Base-by-base conservation (phyloP, 2,329 filamentous ascomycete species). In the Cercospora zeae-maydis region DNA sequence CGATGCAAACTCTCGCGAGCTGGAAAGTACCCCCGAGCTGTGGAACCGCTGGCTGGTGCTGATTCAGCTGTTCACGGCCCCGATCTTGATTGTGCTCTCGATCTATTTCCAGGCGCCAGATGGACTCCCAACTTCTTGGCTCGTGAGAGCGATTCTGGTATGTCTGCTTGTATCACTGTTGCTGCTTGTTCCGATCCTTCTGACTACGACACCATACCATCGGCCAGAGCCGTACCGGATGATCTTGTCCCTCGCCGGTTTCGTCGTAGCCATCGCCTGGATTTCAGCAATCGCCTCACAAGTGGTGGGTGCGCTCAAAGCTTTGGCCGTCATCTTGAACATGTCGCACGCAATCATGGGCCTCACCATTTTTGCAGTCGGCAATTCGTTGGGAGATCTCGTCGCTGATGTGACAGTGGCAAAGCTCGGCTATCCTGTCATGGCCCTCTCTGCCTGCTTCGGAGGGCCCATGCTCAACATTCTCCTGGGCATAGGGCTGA, bases 401-500 rank as follows among this genome's bases (percentile, higher is more conserved):
- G 92, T 99, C 9, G 93, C 95, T 14, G 90, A 99, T 74, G 90
- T 98, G 59, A 99, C 95, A 0, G 90, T 99, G 37, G 95, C 95
- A 3, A 86, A 91, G 34, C 85, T 99, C 2, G 95, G 95, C 2
- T 97, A 93, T 76, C 95, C 95, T 0, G 92, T 99, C 66, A 99
- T 99, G 95, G 95, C 95, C 0, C 79, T 89, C 42, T 93, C 91
- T 34, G 95, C 95, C 4, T 99, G 95, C 75, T 97, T 99, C 75
- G 95, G 95, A n/a, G 96, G 95, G 0, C 95, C 95, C 0, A 93
- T 99, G 92, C 84, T 99, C 42, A 99, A 99, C 71, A 99, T 99
- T 66, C 80, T 99, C 0, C 84, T 99, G 3, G 95, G 95, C 0
- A 93, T 99, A 58, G 95, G 95, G n/a, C 81, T 98, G 3, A 90